Base-by-base conservation (phyloP, 176 grass and related monocot species). In the Poa pratensis region DNA sequence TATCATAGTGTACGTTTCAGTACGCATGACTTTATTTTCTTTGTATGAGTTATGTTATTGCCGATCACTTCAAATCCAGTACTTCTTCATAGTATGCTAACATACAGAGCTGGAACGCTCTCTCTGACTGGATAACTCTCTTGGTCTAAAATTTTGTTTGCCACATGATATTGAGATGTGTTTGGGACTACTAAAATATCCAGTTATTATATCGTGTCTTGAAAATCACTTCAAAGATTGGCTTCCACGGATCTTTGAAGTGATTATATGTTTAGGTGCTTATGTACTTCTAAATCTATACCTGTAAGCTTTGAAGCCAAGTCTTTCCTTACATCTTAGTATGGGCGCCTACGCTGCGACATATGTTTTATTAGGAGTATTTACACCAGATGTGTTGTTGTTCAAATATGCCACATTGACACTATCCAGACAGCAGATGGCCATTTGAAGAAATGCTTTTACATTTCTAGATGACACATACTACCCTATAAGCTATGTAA, bases 1-100 rank as follows among this genome's bases (percentile, higher is more conserved):
- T 6, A 5, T 16, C 11, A 20, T 23, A 39, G 9, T 57, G 23
- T 43, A 45, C 39, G 46, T 11, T 69, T 68, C 16, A 75, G 11
- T 75, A 53, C 9, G 4, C 48, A 28, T 53, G 73, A 52, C 49
- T 75, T 75, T 48, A 3, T 54, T 79, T 39, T 72, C 20, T 50
- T 53, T 13, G 27, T 57, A 15, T 27, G 51, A 27, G 40, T 77
- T 23, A 9, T 69, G 23, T 51, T 27, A 52, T 43, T 80, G 48
- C 5, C 59, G 1, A 46, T 43, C 9, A 73, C 11, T 79, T 83
- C 27, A 7, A 51, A 62, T 79, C 4, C 51, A 73, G 20, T 42
- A 64, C 61, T 65, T 82, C 14, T 22, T 77, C 67, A 61, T 83
- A 53, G 16, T 64, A 84, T 65, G 65, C 16, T 64, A 79, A 26